Evolutionary conservation across 2,329 filamentous ascomycete species (phyloP), one percentile per base, ranked within the genome.

Genomic region (Aspergillus sojae): DNA sequence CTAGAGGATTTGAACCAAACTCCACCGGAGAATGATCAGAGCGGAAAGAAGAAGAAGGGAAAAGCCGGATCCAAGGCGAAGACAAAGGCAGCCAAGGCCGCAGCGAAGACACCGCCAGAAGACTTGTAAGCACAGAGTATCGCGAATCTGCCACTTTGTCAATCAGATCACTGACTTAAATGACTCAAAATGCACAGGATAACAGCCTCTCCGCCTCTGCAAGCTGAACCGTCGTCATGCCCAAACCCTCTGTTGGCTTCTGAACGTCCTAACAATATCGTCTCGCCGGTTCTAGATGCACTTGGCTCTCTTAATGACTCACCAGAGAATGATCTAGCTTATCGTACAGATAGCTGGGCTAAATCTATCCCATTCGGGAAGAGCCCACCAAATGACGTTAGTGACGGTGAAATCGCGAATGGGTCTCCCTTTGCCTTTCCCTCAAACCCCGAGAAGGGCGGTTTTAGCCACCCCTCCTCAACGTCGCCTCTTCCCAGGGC

Each of bases 281-380:
- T 71, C 30, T 77, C 78, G 9, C 79, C 79, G 14, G 73, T 76
- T n/a, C 71, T 80, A 53, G 75, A 78, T 64, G 75, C 75, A 19
- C 70, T 80, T 19, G 77, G 70, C 23, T 73, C 76, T 16, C 67
- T 78, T 34, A 68, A 67, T 55, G 72, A 72, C 30, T 68, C 72
- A 19, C 68, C 70, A 7, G 75, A 76, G 23, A 75, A 72, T 48
- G 77, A 80, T 54, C 71, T 78, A 9, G 70, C 69, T 36, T 69
- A 71, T 46, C 73, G 78, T 50, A 81, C 79, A 5, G 77, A 77
- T 67, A 79, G 75, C n/a, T 82, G 80, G 80, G 76, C 79, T 41
- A 76, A 77, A 58, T 76, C 78, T 14, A 75, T 82, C n/a, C 79
- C 80, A 0, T 81, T 76, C 68, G 78, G 79, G 26, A 79, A 78